Percentiles rank a stretch among this genome's conserved stretches.
Evolutionary conservation across 2,329 filamentous ascomycete species (phyloP).

Genomic region (Claviceps africana): DNA sequence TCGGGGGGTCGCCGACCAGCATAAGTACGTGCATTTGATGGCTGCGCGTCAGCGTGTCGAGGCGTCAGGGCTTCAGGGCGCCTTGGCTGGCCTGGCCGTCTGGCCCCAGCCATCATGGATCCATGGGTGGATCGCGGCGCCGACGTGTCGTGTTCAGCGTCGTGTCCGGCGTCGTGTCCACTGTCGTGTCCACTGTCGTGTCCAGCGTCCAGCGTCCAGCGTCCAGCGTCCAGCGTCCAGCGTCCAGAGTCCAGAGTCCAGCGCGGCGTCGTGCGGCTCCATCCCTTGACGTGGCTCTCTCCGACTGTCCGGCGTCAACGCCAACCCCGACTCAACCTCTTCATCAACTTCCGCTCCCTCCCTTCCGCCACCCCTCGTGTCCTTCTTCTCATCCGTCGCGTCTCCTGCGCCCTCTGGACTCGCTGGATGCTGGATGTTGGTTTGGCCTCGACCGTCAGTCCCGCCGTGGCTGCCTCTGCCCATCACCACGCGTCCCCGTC

Average conservation of each 20-base stretch:
- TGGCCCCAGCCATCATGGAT: not conserved
- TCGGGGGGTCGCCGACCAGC: too few relatives aligned
- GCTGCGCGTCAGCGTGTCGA: too few relatives aligned
- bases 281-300: too few relatives aligned
- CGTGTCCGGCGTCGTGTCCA: too few relatives aligned
- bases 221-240: too few relatives aligned
- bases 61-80: too few relatives aligned
- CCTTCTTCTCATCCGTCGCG: not conserved
- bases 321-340: not conserved
- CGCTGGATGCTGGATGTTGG: not conserved
- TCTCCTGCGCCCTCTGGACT: not conserved
- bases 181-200: too few relatives aligned
- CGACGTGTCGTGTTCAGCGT: not conserved
- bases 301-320: not conserved
- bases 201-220: too few relatives aligned
- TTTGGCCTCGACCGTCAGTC: not conserved
- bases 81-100: not conserved
- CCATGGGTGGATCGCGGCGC: not conserved
- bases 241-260: too few relatives aligned
- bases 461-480: constrained; percentile 3
- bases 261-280: too few relatives aligned
- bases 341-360: not conserved
- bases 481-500: not conserved
- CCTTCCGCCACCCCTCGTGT: too few relatives aligned
- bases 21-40: too few relatives aligned